These are phyloP conservation scores for Pythium folliculosum DNA, from an alignment of 352 stramenopile species.

Conservation along the genomic window DNA sequence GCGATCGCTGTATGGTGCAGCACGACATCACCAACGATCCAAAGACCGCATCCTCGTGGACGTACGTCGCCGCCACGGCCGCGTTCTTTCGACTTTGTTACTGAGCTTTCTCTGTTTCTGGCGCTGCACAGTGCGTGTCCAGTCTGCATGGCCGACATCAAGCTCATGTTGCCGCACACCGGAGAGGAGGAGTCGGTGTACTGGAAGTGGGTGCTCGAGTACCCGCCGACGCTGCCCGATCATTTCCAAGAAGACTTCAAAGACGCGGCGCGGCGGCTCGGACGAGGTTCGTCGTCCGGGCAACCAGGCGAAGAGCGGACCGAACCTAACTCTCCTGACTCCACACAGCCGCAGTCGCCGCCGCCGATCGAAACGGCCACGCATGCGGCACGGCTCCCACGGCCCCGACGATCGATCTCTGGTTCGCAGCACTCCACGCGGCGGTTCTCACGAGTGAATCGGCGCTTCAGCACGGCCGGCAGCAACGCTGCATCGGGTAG, in stretches of 20 bases:
- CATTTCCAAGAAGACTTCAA: slow-evolving; percentile 61
- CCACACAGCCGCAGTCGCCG: background rate
- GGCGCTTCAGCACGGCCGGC: background rate
- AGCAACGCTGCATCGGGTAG: background rate
- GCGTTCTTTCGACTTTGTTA: too few relatives aligned
- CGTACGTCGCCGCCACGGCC: too few relatives aligned
- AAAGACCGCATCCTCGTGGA: slow-evolving; percentile 12
- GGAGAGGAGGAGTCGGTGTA: slow-evolving; percentile 62
- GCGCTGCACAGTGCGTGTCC: slow-evolving; percentile 46
- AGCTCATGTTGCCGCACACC: slow-evolving; percentile 54
- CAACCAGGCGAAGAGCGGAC: background rate
- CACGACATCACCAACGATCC: slow-evolving; percentile 37
- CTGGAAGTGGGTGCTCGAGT: slow-evolving; percentile 61
- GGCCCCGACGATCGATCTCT: background rate
- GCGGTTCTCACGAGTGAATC: slow-evolving; percentile 7
- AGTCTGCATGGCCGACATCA: slow-evolving; percentile 64
- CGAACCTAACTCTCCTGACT: background rate
- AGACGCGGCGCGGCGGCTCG: slow-evolving; percentile 26
- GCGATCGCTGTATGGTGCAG: slow-evolving; percentile 47
- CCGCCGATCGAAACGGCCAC: background rate
- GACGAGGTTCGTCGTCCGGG: background rate
- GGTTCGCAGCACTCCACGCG: slow-evolving; percentile 1
- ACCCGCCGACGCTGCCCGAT: slow-evolving; percentile 41
- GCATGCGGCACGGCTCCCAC: background rate
- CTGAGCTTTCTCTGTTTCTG: background rate